Evolutionary conservation across 2,329 filamentous ascomycete species (phyloP), one percentile per base, ranked within the genome.

Genomic region (Zarea fungicola): DNA sequence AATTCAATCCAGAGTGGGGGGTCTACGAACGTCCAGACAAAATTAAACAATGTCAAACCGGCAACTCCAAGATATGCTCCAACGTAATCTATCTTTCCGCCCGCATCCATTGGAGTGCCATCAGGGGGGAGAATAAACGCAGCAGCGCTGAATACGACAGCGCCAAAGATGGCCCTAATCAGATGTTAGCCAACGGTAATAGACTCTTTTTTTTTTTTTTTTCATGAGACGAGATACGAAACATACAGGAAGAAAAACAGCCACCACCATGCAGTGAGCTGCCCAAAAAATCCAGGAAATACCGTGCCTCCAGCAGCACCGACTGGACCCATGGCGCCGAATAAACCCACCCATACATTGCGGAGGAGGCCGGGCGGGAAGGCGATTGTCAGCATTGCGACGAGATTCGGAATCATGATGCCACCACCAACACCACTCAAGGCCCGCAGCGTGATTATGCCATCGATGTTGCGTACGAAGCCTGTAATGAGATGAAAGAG

Each of bases 351-450:
- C 29, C 65, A 62, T 16, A 76, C 56, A 50, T 78, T 75, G 11
- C 73, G 66, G 36, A 61, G 59, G 11, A 60, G 60, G 0, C 76
- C 75, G 0, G 74, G 73, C 1, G 71, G 70, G 16, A 76, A 68
- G 29, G 68, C 75, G 22, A 67, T 70, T 0, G 67, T 68, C 14
- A 80, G 62, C 42, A 77, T 67, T 0, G 76, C 75, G 0, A 80
- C 66, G 0, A 73, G 70, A 53, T 78, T 79, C 0, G 76, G 75
- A 60, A 78, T 68, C n/a, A 78, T 59, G 14, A 76, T 62, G 0
- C 71, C 75, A 2, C 73, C 75, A 0, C 77, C 76, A 6, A 63
- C 26, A 1, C 78, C 77, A 1, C 67, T 67, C 3, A 80, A 55
- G 3, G 70, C 76, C 2, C 75, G 65, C 31, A 69, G 61, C 1